Conservation (phyloP, 306 rosid genomes). For the Pyrus pyrifolia region DNA sequence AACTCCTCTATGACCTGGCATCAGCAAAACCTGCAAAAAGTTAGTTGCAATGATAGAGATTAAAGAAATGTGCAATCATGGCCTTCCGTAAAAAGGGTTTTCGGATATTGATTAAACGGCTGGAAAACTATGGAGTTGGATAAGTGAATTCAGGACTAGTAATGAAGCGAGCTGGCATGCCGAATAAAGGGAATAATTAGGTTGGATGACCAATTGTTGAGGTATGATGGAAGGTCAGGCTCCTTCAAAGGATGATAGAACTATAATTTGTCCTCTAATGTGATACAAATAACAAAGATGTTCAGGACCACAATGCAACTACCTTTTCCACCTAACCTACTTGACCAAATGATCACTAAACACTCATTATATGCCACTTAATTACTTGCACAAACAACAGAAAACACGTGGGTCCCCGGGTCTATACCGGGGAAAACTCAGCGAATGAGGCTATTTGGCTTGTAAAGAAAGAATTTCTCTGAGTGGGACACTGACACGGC, state of each 20-base stretch:
- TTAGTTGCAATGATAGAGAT: conserved; percentile 41
- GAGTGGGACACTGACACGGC: not conserved
- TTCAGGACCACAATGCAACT: conserved; percentile 47
- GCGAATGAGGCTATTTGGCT: not conserved
- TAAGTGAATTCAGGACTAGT: conserved; percentile 15
- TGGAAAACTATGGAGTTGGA: conserved; percentile 19
- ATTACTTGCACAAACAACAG: conserved; percentile 19
- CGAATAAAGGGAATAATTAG: conserved; percentile 38
- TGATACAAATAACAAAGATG: conserved; percentile 23
- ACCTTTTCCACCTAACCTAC: conserved; percentile 47
- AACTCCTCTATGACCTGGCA: conserved; percentile 73
- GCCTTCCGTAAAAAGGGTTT: conserved; percentile 11
- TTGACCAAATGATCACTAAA: conserved; percentile 35
- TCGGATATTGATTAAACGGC: conserved; percentile 16
- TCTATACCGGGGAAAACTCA: not conserved
- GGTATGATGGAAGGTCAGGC: conserved; percentile 20
- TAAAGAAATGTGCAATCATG: conserved; percentile 24
- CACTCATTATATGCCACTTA: conserved; percentile 26
- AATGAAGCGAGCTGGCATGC: conserved; percentile 46
- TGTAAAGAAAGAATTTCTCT: not conserved
- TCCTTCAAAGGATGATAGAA: conserved; percentile 14
- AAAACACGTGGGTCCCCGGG: conserved; percentile 12
- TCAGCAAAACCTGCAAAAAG: conserved; percentile 59
- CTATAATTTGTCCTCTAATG: conserved; percentile 30
- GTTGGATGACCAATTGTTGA: conserved; percentile 32